Percentiles rank a stretch among this genome's conserved stretches.
phyloP scores from a whole-genome alignment of 192 early-diverging fungal species.

The Podila clonocystis region DNA sequence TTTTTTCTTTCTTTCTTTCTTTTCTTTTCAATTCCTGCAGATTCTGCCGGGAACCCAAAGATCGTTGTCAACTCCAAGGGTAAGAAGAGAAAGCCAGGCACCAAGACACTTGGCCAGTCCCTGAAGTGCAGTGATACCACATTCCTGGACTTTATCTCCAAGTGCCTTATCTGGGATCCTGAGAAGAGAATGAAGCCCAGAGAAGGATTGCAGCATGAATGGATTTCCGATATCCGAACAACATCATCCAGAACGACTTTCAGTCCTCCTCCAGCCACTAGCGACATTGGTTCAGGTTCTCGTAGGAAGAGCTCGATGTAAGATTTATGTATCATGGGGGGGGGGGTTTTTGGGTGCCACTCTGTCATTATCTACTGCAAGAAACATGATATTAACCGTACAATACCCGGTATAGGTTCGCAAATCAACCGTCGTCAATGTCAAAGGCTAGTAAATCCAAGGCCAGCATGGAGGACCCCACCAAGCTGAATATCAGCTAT shows the following conservation, averaged over 20 bases:
- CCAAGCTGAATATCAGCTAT: no score
- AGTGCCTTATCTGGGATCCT: slow-evolving; percentile 90
- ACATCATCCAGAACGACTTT: background rate
- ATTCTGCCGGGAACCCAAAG: slow-evolving; percentile 61
- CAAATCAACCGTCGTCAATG: no score
- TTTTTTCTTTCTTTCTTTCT: slow-evolving; percentile 43
- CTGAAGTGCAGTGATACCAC: slow-evolving; percentile 74
- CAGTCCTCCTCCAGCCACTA: background rate
- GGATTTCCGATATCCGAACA: slow-evolving; percentile 66
- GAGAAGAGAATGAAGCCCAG: slow-evolving; percentile 82
- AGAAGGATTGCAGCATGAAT: slow-evolving; percentile 85
- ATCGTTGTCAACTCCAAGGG: slow-evolving; percentile 84
- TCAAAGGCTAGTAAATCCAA: no score
- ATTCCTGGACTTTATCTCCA: slow-evolving; percentile 87
- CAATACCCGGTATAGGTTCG: no score
- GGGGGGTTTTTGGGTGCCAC: no score
- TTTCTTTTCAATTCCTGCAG: slow-evolving; percentile 30
- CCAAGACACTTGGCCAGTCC: slow-evolving; percentile 74
- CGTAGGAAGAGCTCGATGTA: slow-evolving; percentile 2
- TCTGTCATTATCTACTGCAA: no score
- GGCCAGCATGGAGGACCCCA: no score
- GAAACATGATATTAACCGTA: no score
- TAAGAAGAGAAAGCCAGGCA: slow-evolving; percentile 78
- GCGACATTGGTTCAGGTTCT: slow-evolving; percentile 9
- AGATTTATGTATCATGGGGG: background rate